Base-by-base conservation (phyloP, 352 stramenopile genomes). In the Globisporangium spinosum region DNA sequence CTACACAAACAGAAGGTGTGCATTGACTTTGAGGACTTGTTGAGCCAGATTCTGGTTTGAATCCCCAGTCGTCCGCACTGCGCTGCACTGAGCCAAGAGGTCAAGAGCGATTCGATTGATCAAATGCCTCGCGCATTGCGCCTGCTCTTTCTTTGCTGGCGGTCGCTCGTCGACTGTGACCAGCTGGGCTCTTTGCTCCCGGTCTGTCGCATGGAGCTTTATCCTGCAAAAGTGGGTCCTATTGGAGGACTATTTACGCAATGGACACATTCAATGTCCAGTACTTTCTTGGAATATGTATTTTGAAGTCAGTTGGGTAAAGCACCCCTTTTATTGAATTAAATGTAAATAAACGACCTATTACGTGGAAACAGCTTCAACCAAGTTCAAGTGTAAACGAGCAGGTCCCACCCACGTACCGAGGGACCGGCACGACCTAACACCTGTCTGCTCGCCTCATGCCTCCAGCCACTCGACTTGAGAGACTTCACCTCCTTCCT, bases 321-420 rank as follows among this genome's bases (percentile, higher is more conserved):
- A 56, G 20, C 5, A 23, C 7, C 1, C n/a, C 12, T 15, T 17
- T 17, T 6, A 3, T 22, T 13, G 4, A 34, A 58, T 35, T 22
- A n/a, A 58, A 22, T 38, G 12, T 6, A 38, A 2, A 15, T 43
- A 13, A 10, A 23, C 6, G 0, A 13, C 25, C 53, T 8, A 15
- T 17, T 23, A 10, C 2, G 9, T 2, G 0, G 22, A 38, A 58
- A 38, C 13, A 38, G 5, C 23, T 23, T 23, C 53, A 56, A 3
- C 2, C 49, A 58, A 35, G 53, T 59, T 40, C 54, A 60, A 60
- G 29, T 61, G 55, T 61, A 61, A 61, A 61, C 55, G 55, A 61
- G 55, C 27, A 45, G 27, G 29, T 61, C 55, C 55, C 55, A 61
- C 55, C 38, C 23, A 34, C 13, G 29, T 10, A 58, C 15, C 51